Percentiles rank a stretch among this genome's conserved stretches.
These are phyloP conservation scores for Zygosaccharomyces kombuchaensis DNA, from an alignment of 805 yeast genomes.

Conservation along the genomic window DNA sequence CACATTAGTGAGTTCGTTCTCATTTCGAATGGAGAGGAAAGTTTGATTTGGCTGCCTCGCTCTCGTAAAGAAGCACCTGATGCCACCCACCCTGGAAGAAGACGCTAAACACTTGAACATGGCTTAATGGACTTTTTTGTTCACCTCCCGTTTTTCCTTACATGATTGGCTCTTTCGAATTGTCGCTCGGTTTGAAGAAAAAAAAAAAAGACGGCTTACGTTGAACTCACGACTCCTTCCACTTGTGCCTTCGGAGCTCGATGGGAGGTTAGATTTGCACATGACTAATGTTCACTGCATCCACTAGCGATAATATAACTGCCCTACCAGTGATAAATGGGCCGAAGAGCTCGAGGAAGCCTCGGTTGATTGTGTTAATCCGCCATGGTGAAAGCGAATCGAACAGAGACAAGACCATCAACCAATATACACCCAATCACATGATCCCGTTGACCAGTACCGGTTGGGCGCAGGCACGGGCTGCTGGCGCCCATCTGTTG, in stretches of 20 bases:
- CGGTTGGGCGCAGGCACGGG: slow-evolving; percentile 62
- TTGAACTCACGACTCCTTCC: neutral
- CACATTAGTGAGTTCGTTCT: slow-evolving; percentile 54
- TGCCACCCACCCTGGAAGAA: neutral
- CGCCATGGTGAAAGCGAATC: slow-evolving; percentile 95
- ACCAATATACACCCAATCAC: slow-evolving; percentile 76
- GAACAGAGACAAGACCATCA: slow-evolving; percentile 77
- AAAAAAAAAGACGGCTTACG: neutral
- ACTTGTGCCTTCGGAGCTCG: neutral
- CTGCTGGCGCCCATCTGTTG: slow-evolving; percentile 53
- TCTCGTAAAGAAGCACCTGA: neutral
- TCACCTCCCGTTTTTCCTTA: neutral
- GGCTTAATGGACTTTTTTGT: neutral
- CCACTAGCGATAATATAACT: neutral
- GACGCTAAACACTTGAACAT: neutral
- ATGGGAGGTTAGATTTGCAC: neutral
- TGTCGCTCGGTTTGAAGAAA: neutral
- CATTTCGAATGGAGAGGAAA: slow-evolving; percentile 51
- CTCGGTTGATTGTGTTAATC: slow-evolving; percentile 63
- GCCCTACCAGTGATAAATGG: neutral
- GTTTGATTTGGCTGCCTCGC: slow-evolving; percentile 12
- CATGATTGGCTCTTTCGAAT: neutral
- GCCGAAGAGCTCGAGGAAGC: slow-evolving; percentile 30
- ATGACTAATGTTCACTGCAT: neutral
- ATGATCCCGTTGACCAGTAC: slow-evolving; percentile 63